Percentiles rank a stretch among this genome's conserved stretches.
Conservation (phyloP, 2,329 filamentous ascomycete genomes). For the Penicillium paneum region DNA sequence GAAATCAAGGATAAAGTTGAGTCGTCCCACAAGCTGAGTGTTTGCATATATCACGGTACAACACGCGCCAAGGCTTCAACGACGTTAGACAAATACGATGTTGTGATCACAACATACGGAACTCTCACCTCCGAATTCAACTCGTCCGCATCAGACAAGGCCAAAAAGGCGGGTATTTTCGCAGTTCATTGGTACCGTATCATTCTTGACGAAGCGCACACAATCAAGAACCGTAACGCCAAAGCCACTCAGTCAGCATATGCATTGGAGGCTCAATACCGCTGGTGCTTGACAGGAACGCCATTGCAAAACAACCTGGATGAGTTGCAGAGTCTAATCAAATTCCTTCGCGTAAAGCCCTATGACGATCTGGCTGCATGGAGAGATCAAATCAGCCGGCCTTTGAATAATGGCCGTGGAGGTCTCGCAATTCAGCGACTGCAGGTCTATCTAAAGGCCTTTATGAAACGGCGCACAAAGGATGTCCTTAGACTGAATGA, state of each 20-base stretch:
- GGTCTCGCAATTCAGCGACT: constrained; percentile 84
- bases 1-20: constrained; percentile 84
- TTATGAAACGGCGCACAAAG: constrained; percentile 99
- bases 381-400: constrained; percentile 86
- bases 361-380: constrained; percentile 83
- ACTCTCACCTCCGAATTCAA: constrained; percentile 89
- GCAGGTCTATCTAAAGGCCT: constrained; percentile 80
- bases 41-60: constrained; percentile 87
- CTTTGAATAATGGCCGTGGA: constrained; percentile 85
- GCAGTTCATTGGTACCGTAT: constrained; percentile 92
- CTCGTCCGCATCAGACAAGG: constrained; percentile 56
- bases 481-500: constrained; percentile 89
- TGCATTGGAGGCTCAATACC: constrained; percentile 76
- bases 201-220: constrained; percentile 94
- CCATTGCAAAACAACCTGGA: constrained; percentile 98
- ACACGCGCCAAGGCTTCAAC: constrained; percentile 74
- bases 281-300: constrained; percentile 95
- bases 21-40: constrained; percentile 66
- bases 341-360: constrained; percentile 86
- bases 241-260: constrained; percentile 93
- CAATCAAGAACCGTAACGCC: constrained; percentile 96
- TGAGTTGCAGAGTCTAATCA: constrained; percentile 89
- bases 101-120: constrained; percentile 96
- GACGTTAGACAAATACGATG: constrained; percentile 80
- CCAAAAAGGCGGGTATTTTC: constrained; percentile 76